These are phyloP conservation scores for Ulota crispa DNA, from an alignment of 225 moss, liverwort and hornwort species.

Conservation along the genomic window DNA sequence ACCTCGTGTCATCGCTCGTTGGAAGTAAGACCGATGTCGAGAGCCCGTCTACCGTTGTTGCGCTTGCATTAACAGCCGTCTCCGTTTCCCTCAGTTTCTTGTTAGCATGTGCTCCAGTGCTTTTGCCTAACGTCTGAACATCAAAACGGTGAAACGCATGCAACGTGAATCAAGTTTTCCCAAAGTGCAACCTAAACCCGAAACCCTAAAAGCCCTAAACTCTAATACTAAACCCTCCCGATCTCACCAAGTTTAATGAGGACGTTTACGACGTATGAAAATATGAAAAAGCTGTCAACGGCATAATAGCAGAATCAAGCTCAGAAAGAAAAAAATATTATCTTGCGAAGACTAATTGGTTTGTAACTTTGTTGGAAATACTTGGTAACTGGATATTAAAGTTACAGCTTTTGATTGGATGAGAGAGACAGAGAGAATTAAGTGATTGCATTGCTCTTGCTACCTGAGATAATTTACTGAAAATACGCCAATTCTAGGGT, in stretches of 20 bases:
- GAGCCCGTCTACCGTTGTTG: conserved; percentile 26
- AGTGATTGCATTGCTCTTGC: background rate
- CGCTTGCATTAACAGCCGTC: conserved; percentile 12
- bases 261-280: background rate
- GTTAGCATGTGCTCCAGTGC: conserved; percentile 37
- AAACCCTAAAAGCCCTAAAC: background rate
- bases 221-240: background rate
- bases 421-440: background rate
- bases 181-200: background rate
- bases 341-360: background rate
- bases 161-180: background rate
- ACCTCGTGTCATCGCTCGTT: conserved; percentile 53
- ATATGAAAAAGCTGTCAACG: background rate
- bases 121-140: conserved; percentile 53
- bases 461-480: background rate
- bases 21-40: conserved; percentile 32
- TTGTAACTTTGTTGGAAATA: background rate
- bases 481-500: background rate
- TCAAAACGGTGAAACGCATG: background rate
- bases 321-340: no score
- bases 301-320: background rate
- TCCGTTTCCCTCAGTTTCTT: conserved; percentile 40
- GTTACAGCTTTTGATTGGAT: background rate
- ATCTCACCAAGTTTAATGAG: background rate
- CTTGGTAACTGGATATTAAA: background rate